Evolutionary conservation across 2,329 filamentous ascomycete species (phyloP).

Genomic region (Dothistroma septosporum): DNA sequence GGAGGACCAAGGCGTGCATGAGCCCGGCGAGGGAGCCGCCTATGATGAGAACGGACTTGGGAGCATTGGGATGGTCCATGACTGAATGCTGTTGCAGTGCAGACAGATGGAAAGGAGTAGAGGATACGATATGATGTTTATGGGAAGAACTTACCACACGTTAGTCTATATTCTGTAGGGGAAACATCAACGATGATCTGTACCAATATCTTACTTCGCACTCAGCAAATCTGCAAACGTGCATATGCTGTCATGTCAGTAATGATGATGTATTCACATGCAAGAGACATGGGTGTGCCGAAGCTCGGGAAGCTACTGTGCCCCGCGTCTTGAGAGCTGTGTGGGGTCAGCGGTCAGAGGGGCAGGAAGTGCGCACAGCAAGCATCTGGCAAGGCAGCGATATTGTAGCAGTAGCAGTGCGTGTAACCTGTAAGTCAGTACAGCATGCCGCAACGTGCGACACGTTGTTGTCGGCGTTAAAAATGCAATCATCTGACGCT

Average conservation of each 20-base stretch:
- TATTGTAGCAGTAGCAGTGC: background rate
- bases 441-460: background rate
- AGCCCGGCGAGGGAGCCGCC: conserved; percentile 32
- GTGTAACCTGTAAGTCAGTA: background rate
- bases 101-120: no score
- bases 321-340: background rate
- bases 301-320: background rate
- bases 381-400: background rate
- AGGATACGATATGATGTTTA: no score
- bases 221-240: no score
- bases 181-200: no score
- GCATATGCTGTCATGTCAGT: no score
- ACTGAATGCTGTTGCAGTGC: background rate
- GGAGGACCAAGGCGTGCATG: conserved; percentile 27
- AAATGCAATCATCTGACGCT: background rate
- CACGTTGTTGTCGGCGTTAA: background rate
- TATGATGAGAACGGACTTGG: conserved; percentile 30
- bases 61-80: background rate
- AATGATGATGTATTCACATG: background rate
- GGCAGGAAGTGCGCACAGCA: background rate
- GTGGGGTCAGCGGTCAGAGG: background rate
- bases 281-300: background rate
- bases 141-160: no score
- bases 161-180: no score
- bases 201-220: no score